A percentile compares a stretch with the other conserved stretches of the same genome.
These are phyloP conservation scores for Penicillium daleae DNA, from an alignment of 495 filamentous ascomycete genomes.

Conservation along the genomic window DNA sequence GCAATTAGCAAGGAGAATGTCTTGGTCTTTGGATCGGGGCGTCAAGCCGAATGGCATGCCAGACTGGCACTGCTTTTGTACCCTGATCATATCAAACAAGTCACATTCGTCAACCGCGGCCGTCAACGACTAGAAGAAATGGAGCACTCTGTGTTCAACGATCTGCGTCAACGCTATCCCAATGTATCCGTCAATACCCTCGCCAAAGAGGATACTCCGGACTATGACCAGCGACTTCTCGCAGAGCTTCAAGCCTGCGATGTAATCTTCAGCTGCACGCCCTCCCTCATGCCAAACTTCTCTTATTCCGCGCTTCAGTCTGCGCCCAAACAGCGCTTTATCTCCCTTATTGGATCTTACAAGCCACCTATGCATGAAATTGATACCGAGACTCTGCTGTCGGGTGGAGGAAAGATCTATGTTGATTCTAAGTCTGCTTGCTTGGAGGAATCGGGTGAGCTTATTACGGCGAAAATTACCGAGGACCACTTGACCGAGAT, in stretches of 20 bases:
- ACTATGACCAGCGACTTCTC: constrained; percentile 34
- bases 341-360: constrained; percentile 84
- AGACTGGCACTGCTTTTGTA: constrained; percentile 74
- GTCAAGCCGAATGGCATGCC: constrained; percentile 92
- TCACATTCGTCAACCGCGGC: constrained; percentile 78
- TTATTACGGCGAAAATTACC: constrained; percentile 72
- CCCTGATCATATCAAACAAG: constrained; percentile 62
- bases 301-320: constrained; percentile 53
- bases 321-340: constrained; percentile 64
- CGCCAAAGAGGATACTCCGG: constrained; percentile 34
- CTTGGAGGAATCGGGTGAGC: constrained; percentile 84
- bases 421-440: constrained; percentile 84
- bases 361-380: constrained; percentile 85
- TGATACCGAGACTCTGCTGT: constrained; percentile 74
- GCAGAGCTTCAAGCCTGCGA: constrained; percentile 51
- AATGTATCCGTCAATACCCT: constrained; percentile 28
- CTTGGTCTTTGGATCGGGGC: constrained; percentile 82
- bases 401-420: constrained; percentile 71
- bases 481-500: constrained; percentile 78
- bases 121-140: constrained; percentile 50
- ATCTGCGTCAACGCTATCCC: constrained; percentile 34
- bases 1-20: constrained; percentile 60
- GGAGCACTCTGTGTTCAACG: constrained; percentile 31
- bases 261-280: constrained; percentile 82
- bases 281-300: constrained; percentile 64